Conservation (phyloP, 805 yeast species). For the Teunomyces lycoperdinae region DNA sequence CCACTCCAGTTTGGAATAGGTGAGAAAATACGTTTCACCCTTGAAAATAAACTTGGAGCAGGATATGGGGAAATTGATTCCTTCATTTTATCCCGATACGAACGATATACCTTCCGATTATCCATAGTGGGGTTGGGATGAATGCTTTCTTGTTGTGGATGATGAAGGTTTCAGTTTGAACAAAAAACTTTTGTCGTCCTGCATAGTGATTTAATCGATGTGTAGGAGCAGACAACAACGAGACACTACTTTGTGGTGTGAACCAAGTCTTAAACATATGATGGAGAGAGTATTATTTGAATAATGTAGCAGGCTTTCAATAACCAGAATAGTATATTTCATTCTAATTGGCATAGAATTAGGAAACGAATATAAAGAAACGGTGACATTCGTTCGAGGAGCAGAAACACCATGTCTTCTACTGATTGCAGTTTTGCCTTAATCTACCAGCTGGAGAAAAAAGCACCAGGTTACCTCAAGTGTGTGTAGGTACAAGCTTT, state of each 20-base stretch:
- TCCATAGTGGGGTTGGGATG: conserved; percentile 22
- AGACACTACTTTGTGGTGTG: too few species aligned
- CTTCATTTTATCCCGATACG: conserved; percentile 24
- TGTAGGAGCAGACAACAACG: too few species aligned
- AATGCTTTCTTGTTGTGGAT: background rate
- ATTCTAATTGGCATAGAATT: background rate
- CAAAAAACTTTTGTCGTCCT: conserved; percentile 4
- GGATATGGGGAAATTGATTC: conserved; percentile 21
- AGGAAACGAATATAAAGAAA: background rate
- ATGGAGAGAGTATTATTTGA: background rate
- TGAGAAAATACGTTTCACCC: conserved; percentile 24
- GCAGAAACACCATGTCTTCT: too few species aligned
- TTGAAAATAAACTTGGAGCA: conserved; percentile 25
- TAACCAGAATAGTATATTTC: background rate
- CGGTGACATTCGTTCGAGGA: too few species aligned
- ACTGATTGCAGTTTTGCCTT: too few species aligned
- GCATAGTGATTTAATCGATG: background rate
- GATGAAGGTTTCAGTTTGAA: background rate
- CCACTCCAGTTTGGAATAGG: conserved; percentile 4
- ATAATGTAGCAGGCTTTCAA: background rate
- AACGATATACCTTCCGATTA: conserved; percentile 31
- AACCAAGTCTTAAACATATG: too few species aligned
- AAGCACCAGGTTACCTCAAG: too few species aligned
- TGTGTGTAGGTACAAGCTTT: too few species aligned
- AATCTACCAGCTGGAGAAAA: too few species aligned